Evolutionary conservation across 225 moss, liverwort and hornwort species (phyloP).

Genomic region (Bryum argenteum): DNA sequence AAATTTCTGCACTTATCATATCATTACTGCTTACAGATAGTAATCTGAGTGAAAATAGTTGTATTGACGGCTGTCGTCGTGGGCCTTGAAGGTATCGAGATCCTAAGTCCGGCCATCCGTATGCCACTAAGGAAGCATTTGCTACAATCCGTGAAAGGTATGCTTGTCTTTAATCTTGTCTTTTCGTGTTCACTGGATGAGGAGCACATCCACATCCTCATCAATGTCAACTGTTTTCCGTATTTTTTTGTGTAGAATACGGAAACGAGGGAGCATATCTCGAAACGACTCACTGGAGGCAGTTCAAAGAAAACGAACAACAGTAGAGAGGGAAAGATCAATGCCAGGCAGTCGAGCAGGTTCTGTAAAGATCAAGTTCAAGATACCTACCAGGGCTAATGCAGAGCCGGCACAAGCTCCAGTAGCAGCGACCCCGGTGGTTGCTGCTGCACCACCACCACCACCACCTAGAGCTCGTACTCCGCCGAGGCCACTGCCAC

Average conservation of each 20-base stretch:
- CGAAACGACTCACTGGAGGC: conserved; percentile 65
- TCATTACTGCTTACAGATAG: background rate
- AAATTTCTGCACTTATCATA: background rate
- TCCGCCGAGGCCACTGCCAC: conserved; percentile 56
- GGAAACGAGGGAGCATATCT: conserved; percentile 65
- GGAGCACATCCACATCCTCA: background rate
- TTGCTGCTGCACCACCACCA: too few species aligned
- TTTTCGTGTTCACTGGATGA: background rate
- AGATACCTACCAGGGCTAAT: conserved; percentile 44
- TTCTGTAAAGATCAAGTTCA: conserved; percentile 71
- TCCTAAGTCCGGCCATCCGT: conserved; percentile 87
- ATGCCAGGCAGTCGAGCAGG: conserved; percentile 64
- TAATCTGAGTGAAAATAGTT: background rate
- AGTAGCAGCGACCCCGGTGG: conserved; percentile 5
- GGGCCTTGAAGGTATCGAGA: conserved; percentile 71
- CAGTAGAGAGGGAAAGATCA: conserved; percentile 78
- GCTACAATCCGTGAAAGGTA: conserved; percentile 80
- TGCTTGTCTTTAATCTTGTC: background rate
- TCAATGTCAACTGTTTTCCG: too few species aligned
- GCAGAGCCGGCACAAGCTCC: conserved; percentile 19
- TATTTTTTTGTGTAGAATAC: conserved; percentile 43
- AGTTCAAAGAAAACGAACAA: conserved; percentile 87
- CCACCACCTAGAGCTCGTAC: conserved; percentile 17
- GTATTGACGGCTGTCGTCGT: conserved; percentile 12
- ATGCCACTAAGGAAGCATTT: conserved; percentile 96